Percentiles rank a stretch among this genome's conserved stretches.
These are phyloP conservation scores for Candida sonorensis DNA, from an alignment of 805 yeast genomes.

Conservation along the genomic window DNA sequence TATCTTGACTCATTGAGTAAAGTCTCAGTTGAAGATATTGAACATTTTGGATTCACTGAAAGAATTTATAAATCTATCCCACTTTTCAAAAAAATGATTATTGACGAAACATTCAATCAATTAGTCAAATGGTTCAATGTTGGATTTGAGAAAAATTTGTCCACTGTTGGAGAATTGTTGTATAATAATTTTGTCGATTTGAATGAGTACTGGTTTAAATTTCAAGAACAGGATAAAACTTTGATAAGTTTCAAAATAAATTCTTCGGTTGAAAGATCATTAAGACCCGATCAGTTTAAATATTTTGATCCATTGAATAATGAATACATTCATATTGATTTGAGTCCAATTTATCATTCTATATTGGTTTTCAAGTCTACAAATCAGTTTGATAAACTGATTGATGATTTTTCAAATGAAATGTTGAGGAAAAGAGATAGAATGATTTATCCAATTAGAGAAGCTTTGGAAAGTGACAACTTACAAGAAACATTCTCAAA, in stretches of 20 bases:
- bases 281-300: conserved; percentile 44
- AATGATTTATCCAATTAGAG: conserved; percentile 54
- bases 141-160: conserved; percentile 54
- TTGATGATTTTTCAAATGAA: conserved; percentile 61
- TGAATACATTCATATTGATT: conserved; percentile 41
- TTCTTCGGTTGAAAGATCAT: conserved; percentile 76
- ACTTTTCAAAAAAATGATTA: conserved; percentile 60
- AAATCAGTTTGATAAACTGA: conserved; percentile 54
- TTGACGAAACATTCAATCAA: conserved; percentile 64
- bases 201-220: conserved; percentile 52
- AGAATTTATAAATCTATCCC: conserved; percentile 75
- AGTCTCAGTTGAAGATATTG: conserved; percentile 56
- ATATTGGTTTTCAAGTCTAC: conserved; percentile 74
- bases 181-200: conserved; percentile 49
- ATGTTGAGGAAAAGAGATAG: conserved; percentile 64
- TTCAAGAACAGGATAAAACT: conserved; percentile 36
- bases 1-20: conserved; percentile 68
- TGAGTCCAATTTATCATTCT: conserved; percentile 77
- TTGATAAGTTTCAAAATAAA: conserved; percentile 62
- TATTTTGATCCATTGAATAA: conserved; percentile 43
- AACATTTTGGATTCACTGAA: conserved; percentile 66
- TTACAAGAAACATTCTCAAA: conserved; percentile 25
- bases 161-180: conserved; percentile 49
- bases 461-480: conserved; percentile 29
- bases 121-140: conserved; percentile 58